Conservation (phyloP, 2,329 filamentous ascomycete genomes). For the Cytospora piceae region DNA sequence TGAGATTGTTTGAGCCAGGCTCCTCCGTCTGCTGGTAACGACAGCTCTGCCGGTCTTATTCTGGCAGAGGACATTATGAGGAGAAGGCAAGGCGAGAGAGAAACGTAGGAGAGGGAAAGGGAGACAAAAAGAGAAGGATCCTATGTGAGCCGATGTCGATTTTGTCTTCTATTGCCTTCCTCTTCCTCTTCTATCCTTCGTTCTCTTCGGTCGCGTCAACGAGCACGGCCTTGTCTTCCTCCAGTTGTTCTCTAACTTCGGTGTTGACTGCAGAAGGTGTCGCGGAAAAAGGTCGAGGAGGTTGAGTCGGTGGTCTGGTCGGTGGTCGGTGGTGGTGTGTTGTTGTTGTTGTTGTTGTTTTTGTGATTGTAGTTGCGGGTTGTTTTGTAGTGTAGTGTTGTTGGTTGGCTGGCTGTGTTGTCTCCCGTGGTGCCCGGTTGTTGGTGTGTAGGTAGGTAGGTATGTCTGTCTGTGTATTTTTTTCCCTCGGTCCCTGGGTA, state of each 20-base stretch:
- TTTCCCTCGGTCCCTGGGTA: not conserved
- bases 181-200: not conserved
- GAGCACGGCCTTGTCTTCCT: not conserved
- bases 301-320: not conserved
- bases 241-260: not conserved
- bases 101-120: not conserved
- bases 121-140: not conserved
- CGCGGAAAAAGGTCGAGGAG: not conserved
- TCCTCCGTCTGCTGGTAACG: slow-evolving; percentile 15
- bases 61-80: slow-evolving; percentile 21
- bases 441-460: too few species aligned
- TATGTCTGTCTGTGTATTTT: not conserved
- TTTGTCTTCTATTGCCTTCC: not conserved
- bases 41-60: slow-evolving; percentile 17
- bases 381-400: not conserved
- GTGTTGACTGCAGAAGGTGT: not conserved
- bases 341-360: not conserved
- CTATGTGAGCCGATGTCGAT: not conserved
- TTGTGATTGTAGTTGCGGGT: too few species aligned
- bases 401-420: too few species aligned
- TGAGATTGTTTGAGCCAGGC: slow-evolving; percentile 17
- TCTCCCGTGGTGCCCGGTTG: not conserved
- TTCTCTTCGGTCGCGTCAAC: not conserved
- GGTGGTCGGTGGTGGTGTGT: not conserved
- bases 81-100: not conserved